Conservation (phyloP, 2,329 filamentous ascomycete genomes). For the Monosporascus sp. region DNA sequence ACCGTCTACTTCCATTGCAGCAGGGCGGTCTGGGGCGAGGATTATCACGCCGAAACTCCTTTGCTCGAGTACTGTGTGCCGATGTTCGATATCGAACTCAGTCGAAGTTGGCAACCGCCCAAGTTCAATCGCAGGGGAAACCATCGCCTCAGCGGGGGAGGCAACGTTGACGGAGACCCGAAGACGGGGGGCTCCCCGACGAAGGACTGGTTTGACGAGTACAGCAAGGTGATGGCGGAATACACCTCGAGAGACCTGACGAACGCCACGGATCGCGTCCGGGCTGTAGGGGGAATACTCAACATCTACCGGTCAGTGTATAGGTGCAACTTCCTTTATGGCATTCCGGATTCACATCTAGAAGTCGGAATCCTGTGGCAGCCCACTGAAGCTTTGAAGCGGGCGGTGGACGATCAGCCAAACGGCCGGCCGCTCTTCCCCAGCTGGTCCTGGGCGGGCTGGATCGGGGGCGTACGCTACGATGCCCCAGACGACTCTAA, state of each 20-base stretch:
- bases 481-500: slow-evolving; percentile 1
- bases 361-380: slow-evolving; percentile 1
- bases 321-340: neutral
- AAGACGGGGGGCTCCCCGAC: too few species aligned
- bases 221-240: slow-evolving; percentile 3
- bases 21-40: slow-evolving; percentile 3
- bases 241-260: slow-evolving; percentile 5
- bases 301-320: neutral
- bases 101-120: slow-evolving; percentile 4
- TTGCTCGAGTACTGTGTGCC: neutral
- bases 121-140: neutral
- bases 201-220: neutral
- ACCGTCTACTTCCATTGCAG: slow-evolving; percentile 4
- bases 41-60: slow-evolving; percentile 1
- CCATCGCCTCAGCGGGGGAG: too few species aligned
- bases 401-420: neutral
- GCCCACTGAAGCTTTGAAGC: neutral
- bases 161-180: too few species aligned
- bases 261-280: slow-evolving; percentile 1
- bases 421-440: neutral
- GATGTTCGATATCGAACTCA: slow-evolving; percentile 4
- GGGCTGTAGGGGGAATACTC: slow-evolving; percentile 1
- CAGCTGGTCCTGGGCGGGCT: slow-evolving; percentile 5
- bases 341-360: neutral
- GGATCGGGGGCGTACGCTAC: slow-evolving; percentile 1